Evolutionary conservation across 306 rosid species (phyloP), one percentile per base, ranked within the genome.

Genomic region (Corylus americana): DNA sequence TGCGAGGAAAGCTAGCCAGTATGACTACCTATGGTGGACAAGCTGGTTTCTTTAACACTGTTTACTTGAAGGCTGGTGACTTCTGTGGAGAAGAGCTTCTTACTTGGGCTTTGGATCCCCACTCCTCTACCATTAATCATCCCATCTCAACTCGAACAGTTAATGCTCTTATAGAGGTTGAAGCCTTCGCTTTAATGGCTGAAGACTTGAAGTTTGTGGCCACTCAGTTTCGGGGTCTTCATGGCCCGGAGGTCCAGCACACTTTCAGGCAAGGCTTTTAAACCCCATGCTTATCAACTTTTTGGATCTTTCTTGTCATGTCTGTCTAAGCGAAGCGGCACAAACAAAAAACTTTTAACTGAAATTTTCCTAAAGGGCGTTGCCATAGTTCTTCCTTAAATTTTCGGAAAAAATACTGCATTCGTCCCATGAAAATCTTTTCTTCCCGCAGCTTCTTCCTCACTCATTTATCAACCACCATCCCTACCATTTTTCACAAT

Each of bases 11-110:
- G 44, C 81, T 95, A 0, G 79, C 83, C 9, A 86, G 91, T 12
- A 74, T 64, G 75, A 93, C 92, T 25, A 89, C 94, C 35, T 87
- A 90, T 76, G 96, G 93, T 55, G 95, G 96, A 80, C 88, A 89
- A 79, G 89, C 91, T 17, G 96, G 95, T 81, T 86, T 87, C 81
- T 89, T 92, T 73, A 89, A 88, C 85, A 69, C 86, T 1, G 85
- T 45, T 64, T 74, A 35, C 77, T 90, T 95, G 1, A 90, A 87
- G 50, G 86, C 96, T 39, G 98, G 98, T 48, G 97, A 92, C 42
- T 95, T 95, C 64, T 95, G 98, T 74, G 98, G 98, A 50, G 98
- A 95, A 78, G 98, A 92, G 88, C 97, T 95, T 80, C 86, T 95
- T 27, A 92, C 95, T 51, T 95, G 97, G 98, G 98, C 98, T 7